Evolutionary conservation across 805 yeast genomes (phyloP).

Genomic region (Candida alai): DNA sequence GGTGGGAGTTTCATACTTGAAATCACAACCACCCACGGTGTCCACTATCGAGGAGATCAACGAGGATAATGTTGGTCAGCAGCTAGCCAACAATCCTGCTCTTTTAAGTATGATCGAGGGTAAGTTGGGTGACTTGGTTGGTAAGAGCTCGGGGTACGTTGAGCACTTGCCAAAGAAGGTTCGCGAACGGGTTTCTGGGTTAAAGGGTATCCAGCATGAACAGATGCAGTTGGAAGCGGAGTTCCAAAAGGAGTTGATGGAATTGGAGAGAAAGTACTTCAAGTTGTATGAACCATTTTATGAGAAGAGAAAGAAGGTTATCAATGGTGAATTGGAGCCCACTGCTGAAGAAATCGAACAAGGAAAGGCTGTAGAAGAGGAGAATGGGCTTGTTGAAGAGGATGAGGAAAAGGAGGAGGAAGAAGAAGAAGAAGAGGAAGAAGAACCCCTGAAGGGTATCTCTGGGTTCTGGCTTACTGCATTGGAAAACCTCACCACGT

Average conservation of each 20-base stretch:
- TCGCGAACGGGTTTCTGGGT: slow-evolving; percentile 72
- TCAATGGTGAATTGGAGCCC: slow-evolving; percentile 75
- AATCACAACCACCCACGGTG: slow-evolving; percentile 52
- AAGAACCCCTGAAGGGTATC: slow-evolving; percentile 57
- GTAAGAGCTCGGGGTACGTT: slow-evolving; percentile 83
- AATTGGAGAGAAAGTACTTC: slow-evolving; percentile 77
- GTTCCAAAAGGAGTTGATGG: slow-evolving; percentile 84
- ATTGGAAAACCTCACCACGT: slow-evolving; percentile 75
- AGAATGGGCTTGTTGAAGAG: slow-evolving; percentile 40
- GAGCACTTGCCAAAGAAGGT: slow-evolving; percentile 69
- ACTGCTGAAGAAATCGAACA: slow-evolving; percentile 69
- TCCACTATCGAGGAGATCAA: slow-evolving; percentile 62
- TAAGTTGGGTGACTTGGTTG: slow-evolving; percentile 77
- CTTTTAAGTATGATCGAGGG: slow-evolving; percentile 86
- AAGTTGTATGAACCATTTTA: slow-evolving; percentile 72
- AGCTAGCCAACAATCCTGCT: slow-evolving; percentile 74
- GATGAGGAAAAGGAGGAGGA: slow-evolving; percentile 39
- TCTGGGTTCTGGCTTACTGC: slow-evolving; percentile 98
- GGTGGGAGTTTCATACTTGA: slow-evolving; percentile 69
- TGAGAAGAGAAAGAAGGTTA: slow-evolving; percentile 65
- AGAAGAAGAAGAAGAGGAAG: slow-evolving; percentile 43
- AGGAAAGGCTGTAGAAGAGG: slow-evolving; percentile 70
- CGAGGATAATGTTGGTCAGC: slow-evolving; percentile 46
- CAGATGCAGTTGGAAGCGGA: slow-evolving; percentile 84
- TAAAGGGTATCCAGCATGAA: slow-evolving; percentile 75